Base-by-base conservation (phyloP, 1,139 yeast genomes). In the Yarrowia galli region DNA sequence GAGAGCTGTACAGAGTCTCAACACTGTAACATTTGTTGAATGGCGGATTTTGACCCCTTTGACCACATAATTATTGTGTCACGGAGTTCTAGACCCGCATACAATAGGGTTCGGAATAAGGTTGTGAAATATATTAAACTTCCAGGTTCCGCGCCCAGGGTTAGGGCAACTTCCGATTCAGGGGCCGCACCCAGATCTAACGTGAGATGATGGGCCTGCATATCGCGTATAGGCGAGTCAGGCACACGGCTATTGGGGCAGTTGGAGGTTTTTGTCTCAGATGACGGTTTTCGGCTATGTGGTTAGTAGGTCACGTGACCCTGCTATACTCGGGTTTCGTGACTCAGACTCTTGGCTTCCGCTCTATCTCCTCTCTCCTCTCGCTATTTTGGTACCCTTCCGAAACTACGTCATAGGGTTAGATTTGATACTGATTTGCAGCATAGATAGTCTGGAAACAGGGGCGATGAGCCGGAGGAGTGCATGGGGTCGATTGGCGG, bases 401-500 rank as follows among this genome's bases (percentile, higher is more conserved):
- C n/a, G n/a, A n/a, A 3, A 20, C 22, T 43, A 43, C 48, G 48
- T 43, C 48, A 43, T 43, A 42, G 48, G 48, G 25, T 43, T 43
- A 22, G 48, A 43, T 43, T 20, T 16, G 7, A 49, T 49, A 49
- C 54, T 28, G 16, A 9, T 18, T 18, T 12, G 36, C 36, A n/a
- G 54, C 54, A 32, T 13, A 25, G 48, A 43, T 22, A 46, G 49
- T 20, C 3, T 15, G 32, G 13, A 7, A 22, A 10, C 35, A 49
- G 54, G 54, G 36, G 43, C 42, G 58, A 51, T 51, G 58, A 51
- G 32, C 32, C 8, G 32, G 32, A 28, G 43, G 10, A 22, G 58
- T 51, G 58, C 58, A 36, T 51, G 43, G 25, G 36, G n/a, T 18
- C 38, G 58, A 51, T 51, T 51, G 42, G 42, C 58, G 58, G 58